A percentile compares a stretch with the other conserved stretches of the same genome.
Evolutionary conservation across 2,329 filamentous ascomycete genomes (phyloP).

Genomic region (Pestalotiopsis sp.): DNA sequence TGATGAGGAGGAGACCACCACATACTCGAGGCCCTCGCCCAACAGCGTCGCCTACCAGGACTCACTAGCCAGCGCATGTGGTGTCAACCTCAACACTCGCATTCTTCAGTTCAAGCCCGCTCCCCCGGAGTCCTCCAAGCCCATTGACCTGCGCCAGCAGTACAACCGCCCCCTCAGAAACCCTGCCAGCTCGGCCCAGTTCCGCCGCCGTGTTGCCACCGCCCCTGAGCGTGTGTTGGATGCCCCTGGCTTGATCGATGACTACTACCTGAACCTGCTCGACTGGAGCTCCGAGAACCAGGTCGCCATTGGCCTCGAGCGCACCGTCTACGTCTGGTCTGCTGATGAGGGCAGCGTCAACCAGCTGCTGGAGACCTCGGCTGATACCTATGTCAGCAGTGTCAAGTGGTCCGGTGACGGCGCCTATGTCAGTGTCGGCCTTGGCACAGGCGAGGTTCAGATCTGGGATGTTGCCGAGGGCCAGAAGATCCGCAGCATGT

Average conservation of each 20-base stretch:
- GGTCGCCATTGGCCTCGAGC: slow-evolving; percentile 95
- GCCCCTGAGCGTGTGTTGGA: slow-evolving; percentile 95
- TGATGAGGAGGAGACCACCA: slow-evolving; percentile 69
- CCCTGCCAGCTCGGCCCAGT: slow-evolving; percentile 76
- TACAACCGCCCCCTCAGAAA: slow-evolving; percentile 96
- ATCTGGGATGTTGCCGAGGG: slow-evolving; percentile 98
- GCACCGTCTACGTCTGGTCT: slow-evolving; percentile 98
- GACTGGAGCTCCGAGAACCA: slow-evolving; percentile 99
- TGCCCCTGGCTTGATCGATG: slow-evolving; percentile 91
- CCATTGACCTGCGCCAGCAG: slow-evolving; percentile 93
- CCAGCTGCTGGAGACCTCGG: slow-evolving; percentile 81
- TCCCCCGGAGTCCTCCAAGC: slow-evolving; percentile 96
- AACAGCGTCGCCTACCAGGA: slow-evolving; percentile 91
- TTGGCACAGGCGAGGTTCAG: slow-evolving; percentile 94
- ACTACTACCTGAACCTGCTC: slow-evolving; percentile 98
- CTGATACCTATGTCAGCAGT: slow-evolving; percentile 95
- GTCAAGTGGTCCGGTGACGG: slow-evolving; percentile 99
- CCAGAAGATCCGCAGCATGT: slow-evolving; percentile 97
- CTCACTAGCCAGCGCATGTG: slow-evolving; percentile 85
- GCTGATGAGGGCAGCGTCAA: slow-evolving; percentile 88
- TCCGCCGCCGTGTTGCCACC: slow-evolving; percentile 87
- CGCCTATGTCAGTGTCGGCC: slow-evolving; percentile 91
- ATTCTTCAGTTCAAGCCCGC: slow-evolving; percentile 99
- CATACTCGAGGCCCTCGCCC: slow-evolving; percentile 77
- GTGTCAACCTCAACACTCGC: slow-evolving; percentile 88